Conservation (phyloP, 768 basidiomycete species). For the Candolleomyces efflorescens region DNA sequence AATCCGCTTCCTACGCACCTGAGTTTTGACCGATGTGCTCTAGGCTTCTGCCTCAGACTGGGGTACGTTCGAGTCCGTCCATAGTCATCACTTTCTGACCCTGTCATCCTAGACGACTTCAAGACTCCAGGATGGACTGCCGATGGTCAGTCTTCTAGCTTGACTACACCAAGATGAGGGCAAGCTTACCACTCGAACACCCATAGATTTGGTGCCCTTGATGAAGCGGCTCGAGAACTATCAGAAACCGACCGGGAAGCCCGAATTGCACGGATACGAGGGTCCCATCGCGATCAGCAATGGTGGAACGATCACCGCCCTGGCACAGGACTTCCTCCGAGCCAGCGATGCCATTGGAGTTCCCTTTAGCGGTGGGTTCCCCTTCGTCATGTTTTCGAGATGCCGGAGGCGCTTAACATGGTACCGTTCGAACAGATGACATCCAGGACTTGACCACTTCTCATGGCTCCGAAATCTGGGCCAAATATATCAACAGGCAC, state of each 20-base stretch:
- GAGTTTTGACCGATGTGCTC: neutral
- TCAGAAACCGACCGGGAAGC: conserved; percentile 65
- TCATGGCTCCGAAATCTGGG: conserved; percentile 69
- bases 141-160: conserved; percentile 35
- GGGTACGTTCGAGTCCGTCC: conserved; percentile 36
- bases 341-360: conserved; percentile 57
- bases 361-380: conserved; percentile 55
- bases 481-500: conserved; percentile 72
- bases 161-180: neutral
- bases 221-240: conserved; percentile 81
- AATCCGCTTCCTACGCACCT: too few species aligned
- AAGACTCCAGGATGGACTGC: conserved; percentile 67
- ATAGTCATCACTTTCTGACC: neutral
- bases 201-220: conserved; percentile 58
- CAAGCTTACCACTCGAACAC: neutral
- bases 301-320: conserved; percentile 56
- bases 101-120: conserved; percentile 53
- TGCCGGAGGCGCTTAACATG: neutral
- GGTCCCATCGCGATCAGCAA: conserved; percentile 75
- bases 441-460: conserved; percentile 61
- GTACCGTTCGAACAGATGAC: conserved; percentile 44
- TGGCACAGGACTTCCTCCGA: conserved; percentile 68
- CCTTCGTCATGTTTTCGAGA: neutral
- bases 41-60: conserved; percentile 68
- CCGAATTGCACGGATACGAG: conserved; percentile 60